Percentiles rank a stretch among this genome's conserved stretches.
phyloP scores from a whole-genome alignment of 2,329 filamentous ascomycete species.

The Botrytis elliptica region DNA sequence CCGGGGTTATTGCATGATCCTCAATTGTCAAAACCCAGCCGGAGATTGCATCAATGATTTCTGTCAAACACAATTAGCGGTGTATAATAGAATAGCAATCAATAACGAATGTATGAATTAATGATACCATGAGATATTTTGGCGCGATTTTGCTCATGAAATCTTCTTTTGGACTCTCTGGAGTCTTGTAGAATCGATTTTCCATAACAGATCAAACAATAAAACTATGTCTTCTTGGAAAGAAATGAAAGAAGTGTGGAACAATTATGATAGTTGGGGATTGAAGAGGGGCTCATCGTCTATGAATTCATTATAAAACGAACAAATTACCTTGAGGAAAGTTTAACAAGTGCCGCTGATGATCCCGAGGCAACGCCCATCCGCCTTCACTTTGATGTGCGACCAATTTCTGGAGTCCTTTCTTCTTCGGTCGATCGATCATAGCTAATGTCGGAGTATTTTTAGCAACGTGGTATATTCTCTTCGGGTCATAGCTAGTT shows the following conservation, averaged over 20 bases:
- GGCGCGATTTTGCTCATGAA: background rate
- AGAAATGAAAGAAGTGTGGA: too few species aligned
- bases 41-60: background rate
- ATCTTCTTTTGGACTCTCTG: background rate
- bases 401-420: background rate
- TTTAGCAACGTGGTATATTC: background rate
- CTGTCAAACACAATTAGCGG: background rate
- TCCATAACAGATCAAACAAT: background rate
- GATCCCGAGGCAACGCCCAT: background rate
- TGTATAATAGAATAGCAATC: too few species aligned
- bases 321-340: background rate
- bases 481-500: accelerated
- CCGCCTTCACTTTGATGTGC: background rate
- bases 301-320: background rate
- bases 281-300: background rate
- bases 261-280: too few species aligned
- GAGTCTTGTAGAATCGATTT: background rate
- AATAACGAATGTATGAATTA: too few species aligned
- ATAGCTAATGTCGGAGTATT: background rate
- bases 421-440: constrained; percentile 1
- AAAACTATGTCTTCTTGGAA: background rate
- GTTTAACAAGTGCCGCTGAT: background rate
- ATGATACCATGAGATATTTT: background rate
- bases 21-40: background rate
- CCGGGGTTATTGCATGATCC: background rate